Conservation (phyloP, 805 yeast species). For the Cyberlindnera mrakii region DNA sequence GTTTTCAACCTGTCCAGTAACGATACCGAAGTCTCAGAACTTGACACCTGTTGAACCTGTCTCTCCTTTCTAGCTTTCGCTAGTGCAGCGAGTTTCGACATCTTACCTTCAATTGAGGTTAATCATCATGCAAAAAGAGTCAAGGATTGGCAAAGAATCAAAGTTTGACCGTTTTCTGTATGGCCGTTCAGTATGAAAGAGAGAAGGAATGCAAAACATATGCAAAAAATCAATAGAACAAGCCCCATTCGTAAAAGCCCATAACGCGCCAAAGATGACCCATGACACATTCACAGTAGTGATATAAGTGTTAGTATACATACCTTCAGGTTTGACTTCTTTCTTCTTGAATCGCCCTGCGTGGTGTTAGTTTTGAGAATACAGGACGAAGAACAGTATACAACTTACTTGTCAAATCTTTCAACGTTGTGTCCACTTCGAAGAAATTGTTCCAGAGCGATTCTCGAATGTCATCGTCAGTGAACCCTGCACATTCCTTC, state of each 20-base stretch:
- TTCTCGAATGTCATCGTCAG: slow-evolving; percentile 48
- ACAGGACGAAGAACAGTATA: neutral
- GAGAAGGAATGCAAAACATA: slow-evolving; percentile 1
- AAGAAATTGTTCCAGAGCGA: slow-evolving; percentile 54
- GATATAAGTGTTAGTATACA: slow-evolving; percentile 26
- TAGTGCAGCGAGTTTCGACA: slow-evolving; percentile 19
- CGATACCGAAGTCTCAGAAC: slow-evolving; percentile 10
- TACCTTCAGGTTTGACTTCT: slow-evolving; percentile 34
- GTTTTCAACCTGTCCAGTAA: slow-evolving; percentile 18
- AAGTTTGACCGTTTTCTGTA: neutral
- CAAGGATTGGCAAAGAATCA: slow-evolving; percentile 2
- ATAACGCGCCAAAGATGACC: too few species aligned
- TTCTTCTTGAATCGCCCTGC: slow-evolving; percentile 20
- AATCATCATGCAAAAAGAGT: neutral
- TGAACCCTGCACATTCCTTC: slow-evolving; percentile 33
- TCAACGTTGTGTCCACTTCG: slow-evolving; percentile 44
- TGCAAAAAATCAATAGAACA: neutral
- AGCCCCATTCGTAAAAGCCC: neutral
- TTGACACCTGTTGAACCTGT: neutral
- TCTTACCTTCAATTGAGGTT: slow-evolving; percentile 4
- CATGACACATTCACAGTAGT: too few species aligned
- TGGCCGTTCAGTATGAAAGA: neutral
- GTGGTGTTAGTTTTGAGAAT: slow-evolving; percentile 1
- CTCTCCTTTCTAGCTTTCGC: slow-evolving; percentile 17
- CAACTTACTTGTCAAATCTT: slow-evolving; percentile 33